Evolutionary conservation across 257 asterid genomes (phyloP).

Genomic region (Cinchona pubescens): DNA sequence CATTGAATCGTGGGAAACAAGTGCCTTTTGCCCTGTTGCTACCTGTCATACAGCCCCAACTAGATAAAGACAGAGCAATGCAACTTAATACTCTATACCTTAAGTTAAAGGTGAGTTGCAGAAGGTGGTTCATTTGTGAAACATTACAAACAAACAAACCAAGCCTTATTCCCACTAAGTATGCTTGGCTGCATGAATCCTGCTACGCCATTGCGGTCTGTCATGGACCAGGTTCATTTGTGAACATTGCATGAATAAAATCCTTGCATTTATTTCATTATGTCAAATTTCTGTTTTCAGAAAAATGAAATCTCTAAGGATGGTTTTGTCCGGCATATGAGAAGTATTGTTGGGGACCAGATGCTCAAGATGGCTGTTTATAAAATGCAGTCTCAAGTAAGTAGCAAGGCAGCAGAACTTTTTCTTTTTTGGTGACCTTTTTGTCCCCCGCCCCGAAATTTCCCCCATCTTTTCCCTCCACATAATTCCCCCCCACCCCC

Average conservation of each 20-base stretch:
- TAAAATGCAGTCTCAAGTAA: constrained; percentile 73
- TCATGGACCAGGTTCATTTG: too few species aligned
- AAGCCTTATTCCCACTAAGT: too few species aligned
- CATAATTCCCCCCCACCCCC: too few species aligned
- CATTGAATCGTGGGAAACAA: constrained; percentile 64
- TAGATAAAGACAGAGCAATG: constrained; percentile 89
- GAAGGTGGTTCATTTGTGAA: constrained; percentile 23
- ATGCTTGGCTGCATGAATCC: too few species aligned
- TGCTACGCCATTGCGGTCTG: too few species aligned
- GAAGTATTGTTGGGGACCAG: constrained; percentile 87
- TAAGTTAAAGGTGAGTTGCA: constrained; percentile 58
- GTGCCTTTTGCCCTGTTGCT: constrained; percentile 91
- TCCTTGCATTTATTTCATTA: constrained; percentile 19
- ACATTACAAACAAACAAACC: too few species aligned
- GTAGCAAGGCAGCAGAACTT: too few species aligned
- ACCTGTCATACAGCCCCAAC: constrained; percentile 85
- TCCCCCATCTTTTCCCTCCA: too few species aligned
- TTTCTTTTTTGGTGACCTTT: too few species aligned
- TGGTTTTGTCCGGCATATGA: constrained; percentile 74
- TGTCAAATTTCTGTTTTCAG: constrained; percentile 38
- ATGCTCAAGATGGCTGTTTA: constrained; percentile 90
- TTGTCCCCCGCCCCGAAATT: too few species aligned
- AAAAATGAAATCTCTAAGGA: constrained; percentile 87
- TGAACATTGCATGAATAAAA: constrained; percentile 5
- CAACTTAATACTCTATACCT: constrained; percentile 72